Evolutionary conservation across 2,329 filamentous ascomycete genomes (phyloP).

Genomic region (Aspergillus tamarii): DNA sequence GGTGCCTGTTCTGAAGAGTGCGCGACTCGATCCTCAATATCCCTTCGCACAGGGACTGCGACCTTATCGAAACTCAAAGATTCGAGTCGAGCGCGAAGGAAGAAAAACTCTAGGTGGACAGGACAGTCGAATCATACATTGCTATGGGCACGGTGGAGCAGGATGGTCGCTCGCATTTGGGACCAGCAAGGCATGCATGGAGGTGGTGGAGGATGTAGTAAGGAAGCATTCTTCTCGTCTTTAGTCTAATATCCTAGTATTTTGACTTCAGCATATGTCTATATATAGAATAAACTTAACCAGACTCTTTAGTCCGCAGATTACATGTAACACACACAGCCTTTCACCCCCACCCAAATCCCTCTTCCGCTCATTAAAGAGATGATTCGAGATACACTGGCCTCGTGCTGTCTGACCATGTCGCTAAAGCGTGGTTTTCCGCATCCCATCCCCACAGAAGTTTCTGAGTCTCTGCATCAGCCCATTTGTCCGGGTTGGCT

Average conservation of each 20-base stretch:
- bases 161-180: conserved; percentile 38
- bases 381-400: not conserved
- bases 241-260: too few species aligned
- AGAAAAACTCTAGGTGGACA: not conserved
- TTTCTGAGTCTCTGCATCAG: not conserved
- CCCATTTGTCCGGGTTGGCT: not conserved
- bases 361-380: not conserved
- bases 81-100: conserved; percentile 50
- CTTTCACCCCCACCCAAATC: too few species aligned
- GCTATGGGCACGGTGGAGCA: conserved; percentile 51
- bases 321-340: too few species aligned
- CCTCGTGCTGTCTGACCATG: not conserved
- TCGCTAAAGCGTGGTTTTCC: not conserved
- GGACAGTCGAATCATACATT: conserved; percentile 44
- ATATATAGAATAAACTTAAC: too few species aligned
- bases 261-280: too few species aligned
- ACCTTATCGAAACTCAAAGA: conserved; percentile 45
- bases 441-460: not conserved
- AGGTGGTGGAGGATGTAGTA: not conserved
- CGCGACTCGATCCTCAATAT: conserved; percentile 45
- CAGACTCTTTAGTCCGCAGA: too few species aligned
- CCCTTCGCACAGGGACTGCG: conserved; percentile 48
- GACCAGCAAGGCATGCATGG: not conserved
- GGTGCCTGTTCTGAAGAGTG: conserved; percentile 46
- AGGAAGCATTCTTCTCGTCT: too few species aligned